Percentiles rank a stretch among this genome's conserved stretches.
These are phyloP conservation scores for Dothideomycetes sp. DNA, from an alignment of 2,329 filamentous ascomycete species.

Conservation along the genomic window DNA sequence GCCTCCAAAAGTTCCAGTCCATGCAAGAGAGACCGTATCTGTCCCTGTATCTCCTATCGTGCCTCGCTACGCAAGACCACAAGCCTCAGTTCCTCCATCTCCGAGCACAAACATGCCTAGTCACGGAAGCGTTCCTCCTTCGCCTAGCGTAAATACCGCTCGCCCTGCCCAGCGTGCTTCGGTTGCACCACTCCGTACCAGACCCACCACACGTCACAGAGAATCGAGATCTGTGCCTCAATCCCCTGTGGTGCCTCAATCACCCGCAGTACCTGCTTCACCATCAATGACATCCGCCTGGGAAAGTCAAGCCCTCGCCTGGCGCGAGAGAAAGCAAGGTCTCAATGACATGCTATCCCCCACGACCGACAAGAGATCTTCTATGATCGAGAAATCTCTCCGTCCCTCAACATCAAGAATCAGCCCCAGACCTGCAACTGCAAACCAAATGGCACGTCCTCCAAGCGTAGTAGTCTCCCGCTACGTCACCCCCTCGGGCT, in stretches of 20 bases:
- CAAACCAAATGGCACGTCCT: conserved; percentile 13
- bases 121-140: too few relatives aligned
- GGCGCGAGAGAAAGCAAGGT: conserved; percentile 23
- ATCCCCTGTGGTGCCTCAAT: conserved; percentile 1
- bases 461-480: conserved; percentile 27
- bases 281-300: conserved; percentile 16
- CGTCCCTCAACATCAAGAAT: too few relatives aligned
- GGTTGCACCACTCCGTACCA: too few relatives aligned
- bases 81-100: too few relatives aligned
- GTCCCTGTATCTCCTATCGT: too few relatives aligned
- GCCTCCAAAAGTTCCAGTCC: neutral
- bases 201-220: too few relatives aligned
- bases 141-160: too few relatives aligned
- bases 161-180: too few relatives aligned
- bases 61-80: conserved; percentile 1
- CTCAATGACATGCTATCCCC: conserved; percentile 14
- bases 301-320: conserved; percentile 24
- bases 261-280: conserved; percentile 1
- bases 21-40: neutral
- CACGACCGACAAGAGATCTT: conserved; percentile 1
- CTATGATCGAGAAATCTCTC: too few relatives aligned
- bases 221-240: neutral
- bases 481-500: conserved; percentile 22
- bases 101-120: too few relatives aligned
- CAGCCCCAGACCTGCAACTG: conserved; percentile 1